Evolutionary conservation across 169 alveolate genomes (phyloP), one percentile per base, ranked within the genome.

Genomic region (Cryptosporidium meleagridis): DNA sequence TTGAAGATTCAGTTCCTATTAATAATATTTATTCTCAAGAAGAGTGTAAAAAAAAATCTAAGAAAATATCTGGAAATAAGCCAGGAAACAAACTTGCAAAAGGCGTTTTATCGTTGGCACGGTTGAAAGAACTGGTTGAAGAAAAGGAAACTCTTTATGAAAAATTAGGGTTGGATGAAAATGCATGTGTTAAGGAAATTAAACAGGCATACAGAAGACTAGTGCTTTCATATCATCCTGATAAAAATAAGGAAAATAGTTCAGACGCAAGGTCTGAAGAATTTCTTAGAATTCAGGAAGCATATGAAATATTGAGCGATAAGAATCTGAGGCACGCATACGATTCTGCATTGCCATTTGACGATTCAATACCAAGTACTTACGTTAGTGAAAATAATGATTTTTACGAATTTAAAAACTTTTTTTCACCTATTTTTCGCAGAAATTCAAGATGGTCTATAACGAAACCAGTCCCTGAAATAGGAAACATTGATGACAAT

Each of bases 311-410:
- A 1, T 86, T 97, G 62, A 94, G 96, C 23, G 98, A 96, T 85
- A 92, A 93, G 29, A 93, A 92, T 70, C 93, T 96, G 85, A 91
- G 98, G 70, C 95, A 93, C 69, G 95, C 95, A 80, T 97, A 96
- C 91, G 99, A 97, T 85, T 95, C 97, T 68, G 95, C 97, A 33
- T 91, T 96, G 53, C 98, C 98, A 14, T 97, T 97, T 91, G 98
- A 97, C 87, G 99, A 97, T 92, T 59, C 93, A 31, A 95, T 97
- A 16, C 99, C 99, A 18, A 95, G 96, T 44, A 53, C 52, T 59
- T 92, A 92, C n/a, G 94, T 92, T 72, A 85, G 84, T 41, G 84
- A 91, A 45, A 95, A 85, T 37, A 95, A 94, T 52, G 91, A 93
- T 62, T 97, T 96, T 85, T 92, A 91, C 62, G 35, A 62, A 6